Evolutionary conservation across 805 yeast genomes (phyloP), one percentile per base, ranked within the genome.

Genomic region (Candida suzukii): DNA sequence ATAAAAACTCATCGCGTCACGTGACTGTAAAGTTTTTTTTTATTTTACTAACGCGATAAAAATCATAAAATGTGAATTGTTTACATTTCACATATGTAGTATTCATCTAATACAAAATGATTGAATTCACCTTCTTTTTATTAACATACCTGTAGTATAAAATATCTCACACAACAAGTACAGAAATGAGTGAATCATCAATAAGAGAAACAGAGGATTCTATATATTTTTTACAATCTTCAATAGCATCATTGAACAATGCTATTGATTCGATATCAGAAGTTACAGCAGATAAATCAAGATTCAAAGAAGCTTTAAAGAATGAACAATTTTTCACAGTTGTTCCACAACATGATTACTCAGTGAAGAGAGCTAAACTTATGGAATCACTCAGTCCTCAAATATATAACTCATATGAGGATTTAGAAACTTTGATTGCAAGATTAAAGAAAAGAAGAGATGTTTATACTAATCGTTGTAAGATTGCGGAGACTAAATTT

Each of bases 321-420:
- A 71, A 76, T 7, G 59, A 61, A 33, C 63, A 70, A 28, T 73
- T 74, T 19, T 76, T 73, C 56, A 76, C 75, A 5, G 54, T 74
- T 12, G 67, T 74, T 0, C 76, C 80, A 0, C 77, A 73, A 46
- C 55, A 58, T 41, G 77, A 74, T 41, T 52, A 74, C 21, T 57
- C 53, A 9, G 63, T 57, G 34, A 74, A 74, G 17, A 66, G 66
- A 38, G 56, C 54, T 30, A 51, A 58, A 12, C 54, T 73, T 35
- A 57, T 59, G 35, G 47, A 51, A 12, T 67, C 67, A 25, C 54
- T 70, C 3, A 64, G 63, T 29, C 79, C 79, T 1, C 67, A 71
- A 42, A 55, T 74, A 13, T 42, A 53, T 6, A 49, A 48, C 7
- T 53, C 70, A 4, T 44, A 63, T 21, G 56, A 49, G 10, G 50